These are phyloP conservation scores for Dacryopinax primogenitus DNA, from an alignment of 768 basidiomycete genomes.

Conservation along the genomic window DNA sequence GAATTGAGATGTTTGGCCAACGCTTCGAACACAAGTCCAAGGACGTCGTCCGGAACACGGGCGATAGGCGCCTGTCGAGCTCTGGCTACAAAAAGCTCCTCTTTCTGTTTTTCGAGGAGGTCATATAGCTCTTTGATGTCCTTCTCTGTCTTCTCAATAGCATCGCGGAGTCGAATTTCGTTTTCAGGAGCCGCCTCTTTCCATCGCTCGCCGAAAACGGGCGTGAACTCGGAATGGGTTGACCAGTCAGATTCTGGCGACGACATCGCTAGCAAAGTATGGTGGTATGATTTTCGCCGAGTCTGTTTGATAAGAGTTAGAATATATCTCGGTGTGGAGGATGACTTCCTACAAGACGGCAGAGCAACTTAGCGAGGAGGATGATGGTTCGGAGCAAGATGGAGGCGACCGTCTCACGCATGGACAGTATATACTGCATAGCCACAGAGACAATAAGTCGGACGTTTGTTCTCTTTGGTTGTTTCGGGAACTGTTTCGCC, in stretches of 20 bases:
- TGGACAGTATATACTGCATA: too few relatives aligned
- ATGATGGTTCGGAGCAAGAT: too few relatives aligned
- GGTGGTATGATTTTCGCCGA: too few relatives aligned
- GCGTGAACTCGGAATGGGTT: not conserved
- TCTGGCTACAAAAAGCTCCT: not conserved
- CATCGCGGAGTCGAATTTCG: not conserved
- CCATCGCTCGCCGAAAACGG: not conserved
- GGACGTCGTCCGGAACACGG: not conserved
- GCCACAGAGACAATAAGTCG: too few relatives aligned
- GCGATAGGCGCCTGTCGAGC: not conserved
- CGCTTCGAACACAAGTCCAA: not conserved
- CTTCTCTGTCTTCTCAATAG: not conserved
- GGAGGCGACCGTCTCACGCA: too few relatives aligned
- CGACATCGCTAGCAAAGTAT: not conserved
- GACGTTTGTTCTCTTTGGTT: too few relatives aligned
- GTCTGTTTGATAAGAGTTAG: too few relatives aligned
- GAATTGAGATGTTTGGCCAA: not conserved
- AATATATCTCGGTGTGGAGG: too few relatives aligned
- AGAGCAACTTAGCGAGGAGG: too few relatives aligned
- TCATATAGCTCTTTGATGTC: not conserved
- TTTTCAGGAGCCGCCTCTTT: not conserved
- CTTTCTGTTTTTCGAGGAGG: not conserved
- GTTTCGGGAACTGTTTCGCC: too few relatives aligned
- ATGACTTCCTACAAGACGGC: too few relatives aligned
- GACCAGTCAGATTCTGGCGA: not conserved